Evolutionary conservation across 1,284 basidiomycete species (phyloP), one percentile per base, ranked within the genome.

Genomic region (Sanghuangporus baumii): DNA sequence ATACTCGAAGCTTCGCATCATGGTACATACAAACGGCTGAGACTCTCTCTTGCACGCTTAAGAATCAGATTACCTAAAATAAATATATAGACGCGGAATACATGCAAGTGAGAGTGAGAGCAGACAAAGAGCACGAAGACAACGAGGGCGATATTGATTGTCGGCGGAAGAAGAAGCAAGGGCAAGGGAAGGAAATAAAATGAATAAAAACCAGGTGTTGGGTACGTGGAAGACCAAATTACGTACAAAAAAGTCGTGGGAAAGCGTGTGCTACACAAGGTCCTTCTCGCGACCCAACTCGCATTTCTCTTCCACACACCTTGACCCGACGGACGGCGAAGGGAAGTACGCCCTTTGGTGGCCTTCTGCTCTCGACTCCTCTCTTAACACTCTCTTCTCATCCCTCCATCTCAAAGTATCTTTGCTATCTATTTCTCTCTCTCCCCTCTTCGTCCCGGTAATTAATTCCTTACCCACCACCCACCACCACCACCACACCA

Each of bases 331-430:
- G 52, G 52, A 54, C 52, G 26, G 52, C 52, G 31, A 54, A 37
- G 36, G 52, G 36, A 54, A 37, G 36, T 12, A 11, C 36, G 52
- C 52, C 52, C 31, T 20, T 7, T 9, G 34, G 52, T 37, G 26
- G 26, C 62, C 67, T 70, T 67, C 58, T 66, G 64, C 57, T 64
- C 63, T 68, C 36, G 63, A 68, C 58, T 59, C 64, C 65, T 46
- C 65, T 46, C 62, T 55, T 65, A 65, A 60, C 64, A n/a, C 62
- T 63, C 40, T 34, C 47, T 14, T 69, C 74, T 66, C 73, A 64
- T 61, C 70, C 63, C 71, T 69, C 67, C 65, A 56, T 66, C 59
- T 69, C 69, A 66, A 68, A 68, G 57, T 71, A 69, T 69, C 69
- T 71, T 70, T 69, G 66, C 48, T 56, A 58, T 65, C 65, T 68